Base-by-base conservation (phyloP, 345 rosid genomes). In the Viola odorata region DNA sequence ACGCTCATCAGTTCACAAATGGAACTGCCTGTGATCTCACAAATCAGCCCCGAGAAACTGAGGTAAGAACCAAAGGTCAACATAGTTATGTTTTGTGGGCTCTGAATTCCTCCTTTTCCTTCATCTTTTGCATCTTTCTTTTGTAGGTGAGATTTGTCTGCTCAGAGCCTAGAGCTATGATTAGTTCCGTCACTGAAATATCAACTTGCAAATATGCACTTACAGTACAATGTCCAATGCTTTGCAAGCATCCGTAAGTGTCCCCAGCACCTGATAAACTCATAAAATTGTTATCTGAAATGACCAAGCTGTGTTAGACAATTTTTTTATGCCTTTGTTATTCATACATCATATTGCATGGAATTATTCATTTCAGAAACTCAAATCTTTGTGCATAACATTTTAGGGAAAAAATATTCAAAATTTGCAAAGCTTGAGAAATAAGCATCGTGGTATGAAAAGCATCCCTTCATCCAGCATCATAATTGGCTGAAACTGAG, bases 121-220 rank as follows among this genome's bases (percentile, higher is more conserved):
- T 55, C 41, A 0, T 61, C 45, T 16, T 10, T 50, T 48, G 40
- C 41, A 44, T 12, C n/a, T 57, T 42, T 32, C 57, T 37, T 68
- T 55, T 73, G 68, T 74, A 94, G 99, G 96, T 90, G 80, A 88
- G 97, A 73, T 94, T 94, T 72, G 91, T 90, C 45, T 94, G 99
- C 67, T 80, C 96, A 7, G 99, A 90, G 78, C 82, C 96, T 0
- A 83, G 88, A 72, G 83, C 89, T 54, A 90, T 86, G 97, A 80
- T 92, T 66, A 92, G 82, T 73, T 92, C 97, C 32, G 73, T 92
- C 69, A 89, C 97, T 4, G 97, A 89, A 79, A 65, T 92, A 71
- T 92, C 98, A 32, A 89, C 99, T 13, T 90, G 99, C 92, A 94
- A 85, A 76, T 94, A 94, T 57, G 96, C 99, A 6, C 69, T 92